Percentiles rank a stretch among this genome's conserved stretches.
phyloP scores from a whole-genome alignment of 208 protist species.

The Tritrichomonas foetus region DNA sequence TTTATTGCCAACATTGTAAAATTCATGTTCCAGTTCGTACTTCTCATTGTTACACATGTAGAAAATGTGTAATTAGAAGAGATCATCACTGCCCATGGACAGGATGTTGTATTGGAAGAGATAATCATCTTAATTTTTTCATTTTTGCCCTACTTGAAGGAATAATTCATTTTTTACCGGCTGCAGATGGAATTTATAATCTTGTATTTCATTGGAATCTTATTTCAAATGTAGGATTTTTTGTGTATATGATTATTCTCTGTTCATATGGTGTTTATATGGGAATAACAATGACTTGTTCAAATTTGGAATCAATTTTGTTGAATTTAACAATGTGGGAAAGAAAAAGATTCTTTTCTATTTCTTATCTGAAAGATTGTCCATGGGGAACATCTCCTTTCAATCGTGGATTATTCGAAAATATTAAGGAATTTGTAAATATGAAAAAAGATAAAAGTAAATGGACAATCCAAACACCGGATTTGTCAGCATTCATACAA shows the following conservation, averaged over 20 bases:
- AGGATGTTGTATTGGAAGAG: background rate
- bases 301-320: background rate
- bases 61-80: background rate
- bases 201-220: background rate
- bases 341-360: background rate
- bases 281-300: background rate
- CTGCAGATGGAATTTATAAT: too few species aligned
- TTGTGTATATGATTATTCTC: too few species aligned
- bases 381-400: background rate
- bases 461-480: too few species aligned
- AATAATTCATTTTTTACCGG: too few species aligned
- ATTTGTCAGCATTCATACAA: too few species aligned
- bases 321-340: background rate
- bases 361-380: background rate
- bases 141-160: background rate
- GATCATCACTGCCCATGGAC: conserved; percentile 39
- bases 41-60: background rate
- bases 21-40: background rate
- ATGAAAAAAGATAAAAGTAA: too few species aligned
- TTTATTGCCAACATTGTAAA: background rate
- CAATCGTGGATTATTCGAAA: background rate
- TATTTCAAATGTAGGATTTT: too few species aligned
- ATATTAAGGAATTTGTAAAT: background rate
- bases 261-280: too few species aligned
- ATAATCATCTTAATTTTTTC: background rate